These are phyloP conservation scores for Ustilago bromivora DNA, from an alignment of 1,284 basidiomycete genomes.

Conservation along the genomic window DNA sequence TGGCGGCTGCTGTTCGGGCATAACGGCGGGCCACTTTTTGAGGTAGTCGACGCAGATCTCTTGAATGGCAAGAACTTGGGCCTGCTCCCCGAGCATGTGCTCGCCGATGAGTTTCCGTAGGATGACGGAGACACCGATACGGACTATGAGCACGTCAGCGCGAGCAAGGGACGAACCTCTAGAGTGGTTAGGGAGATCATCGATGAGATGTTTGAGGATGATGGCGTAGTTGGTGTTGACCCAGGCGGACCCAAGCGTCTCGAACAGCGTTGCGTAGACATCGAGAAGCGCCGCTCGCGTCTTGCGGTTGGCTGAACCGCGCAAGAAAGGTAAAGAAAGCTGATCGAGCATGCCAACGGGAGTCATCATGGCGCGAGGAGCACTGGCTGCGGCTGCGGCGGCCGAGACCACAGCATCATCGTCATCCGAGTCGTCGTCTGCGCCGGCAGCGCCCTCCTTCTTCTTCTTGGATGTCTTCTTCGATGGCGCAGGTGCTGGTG, in stretches of 20 bases:
- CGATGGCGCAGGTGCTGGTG: conserved; percentile 63
- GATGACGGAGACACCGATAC: conserved; percentile 81
- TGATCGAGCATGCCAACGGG: conserved; percentile 84
- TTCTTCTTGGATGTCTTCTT: conserved; percentile 72
- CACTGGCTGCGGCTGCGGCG: conserved; percentile 73
- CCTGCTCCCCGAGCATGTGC: conserved; percentile 84
- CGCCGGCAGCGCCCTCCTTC: conserved; percentile 70
- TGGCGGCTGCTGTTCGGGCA: conserved; percentile 84
- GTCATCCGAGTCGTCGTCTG: conserved; percentile 72
- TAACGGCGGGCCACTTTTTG: conserved; percentile 90
- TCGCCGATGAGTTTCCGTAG: conserved; percentile 87
- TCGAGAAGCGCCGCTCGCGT: conserved; percentile 87
- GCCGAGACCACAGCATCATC: conserved; percentile 65
- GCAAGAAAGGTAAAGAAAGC: conserved; percentile 84
- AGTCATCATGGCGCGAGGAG: conserved; percentile 80
- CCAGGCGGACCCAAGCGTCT: conserved; percentile 80
- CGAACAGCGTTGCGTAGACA: conserved; percentile 84
- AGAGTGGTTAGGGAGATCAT: conserved; percentile 75
- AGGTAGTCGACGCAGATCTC: conserved; percentile 84
- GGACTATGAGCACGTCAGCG: conserved; percentile 79
- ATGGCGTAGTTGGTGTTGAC: conserved; percentile 85
- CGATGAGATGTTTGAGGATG: conserved; percentile 80
- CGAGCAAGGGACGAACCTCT: conserved; percentile 43
- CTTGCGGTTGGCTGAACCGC: conserved; percentile 76
- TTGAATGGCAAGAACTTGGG: conserved; percentile 90